These are phyloP conservation scores for Eremothecium sinecaudum DNA, from an alignment of 1,139 yeast species.

Conservation along the genomic window DNA sequence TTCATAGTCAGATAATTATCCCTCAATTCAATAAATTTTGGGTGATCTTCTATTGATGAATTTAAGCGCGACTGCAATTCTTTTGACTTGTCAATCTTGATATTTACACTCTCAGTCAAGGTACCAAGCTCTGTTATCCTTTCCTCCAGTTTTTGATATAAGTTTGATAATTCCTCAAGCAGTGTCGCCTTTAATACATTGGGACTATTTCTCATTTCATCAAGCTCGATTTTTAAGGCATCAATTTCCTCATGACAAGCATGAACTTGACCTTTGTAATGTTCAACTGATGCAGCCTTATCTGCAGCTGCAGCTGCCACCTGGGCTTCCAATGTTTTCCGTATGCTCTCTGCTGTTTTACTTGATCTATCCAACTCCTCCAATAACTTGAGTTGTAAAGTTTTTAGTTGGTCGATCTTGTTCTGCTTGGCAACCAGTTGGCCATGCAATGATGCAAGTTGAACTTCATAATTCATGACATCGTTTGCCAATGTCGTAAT, in stretches of 20 bases:
- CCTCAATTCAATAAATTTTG: constrained; percentile 3
- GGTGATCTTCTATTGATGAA: neutral
- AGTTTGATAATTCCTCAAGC: neutral
- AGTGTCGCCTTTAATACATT: constrained; percentile 1
- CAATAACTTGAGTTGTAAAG: constrained; percentile 3
- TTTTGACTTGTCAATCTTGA: neutral
- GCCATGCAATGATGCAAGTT: constrained; percentile 18
- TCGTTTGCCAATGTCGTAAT: constrained; percentile 12
- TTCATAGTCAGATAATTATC: constrained; percentile 1
- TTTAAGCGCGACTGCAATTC: neutral
- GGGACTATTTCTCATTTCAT: constrained; percentile 1
- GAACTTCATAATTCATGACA: constrained; percentile 14
- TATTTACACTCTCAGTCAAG: neutral
- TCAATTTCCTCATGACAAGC: neutral
- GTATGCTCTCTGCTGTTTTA: neutral
- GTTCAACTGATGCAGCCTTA: neutral
- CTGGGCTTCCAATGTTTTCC: neutral
- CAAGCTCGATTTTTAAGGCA: constrained; percentile 1
- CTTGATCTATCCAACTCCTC: neutral
- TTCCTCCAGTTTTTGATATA: constrained; percentile 3
- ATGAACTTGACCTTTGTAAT: neutral
- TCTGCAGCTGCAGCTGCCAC: neutral
- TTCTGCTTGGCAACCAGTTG: constrained; percentile 7
- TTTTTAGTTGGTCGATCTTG: constrained; percentile 5
- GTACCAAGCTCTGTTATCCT: constrained; percentile 6